Conservation (phyloP, 257 asterid genomes). For the Nyctanthes arbortristis region DNA sequence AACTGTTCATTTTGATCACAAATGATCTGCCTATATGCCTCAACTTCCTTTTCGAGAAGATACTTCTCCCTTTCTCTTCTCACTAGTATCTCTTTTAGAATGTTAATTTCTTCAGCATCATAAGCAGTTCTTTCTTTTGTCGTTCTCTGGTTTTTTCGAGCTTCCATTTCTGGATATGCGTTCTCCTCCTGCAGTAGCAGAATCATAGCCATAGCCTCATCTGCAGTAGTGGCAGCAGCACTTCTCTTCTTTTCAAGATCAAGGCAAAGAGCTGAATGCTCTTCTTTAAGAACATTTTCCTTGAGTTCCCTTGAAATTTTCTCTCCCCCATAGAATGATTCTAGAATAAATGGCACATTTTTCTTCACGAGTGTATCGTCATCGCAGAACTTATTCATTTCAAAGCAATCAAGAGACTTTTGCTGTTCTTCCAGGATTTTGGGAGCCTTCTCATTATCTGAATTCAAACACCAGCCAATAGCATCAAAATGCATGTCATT, state of each 20-base stretch:
- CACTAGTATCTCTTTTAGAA: conserved; percentile 72
- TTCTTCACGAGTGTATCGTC: conserved; percentile 35
- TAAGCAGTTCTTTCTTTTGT: conserved; percentile 78
- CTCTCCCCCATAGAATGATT: conserved; percentile 39
- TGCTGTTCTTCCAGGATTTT: conserved; percentile 30
- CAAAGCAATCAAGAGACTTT: conserved; percentile 28
- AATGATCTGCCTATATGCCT: conserved; percentile 50
- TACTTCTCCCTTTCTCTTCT: conserved; percentile 76
- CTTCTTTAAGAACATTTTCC: conserved; percentile 63
- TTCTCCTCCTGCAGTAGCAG: conserved; percentile 85
- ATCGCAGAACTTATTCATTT: conserved; percentile 24
- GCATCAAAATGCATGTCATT: not conserved
- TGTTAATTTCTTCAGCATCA: conserved; percentile 83
- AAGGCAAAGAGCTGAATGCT: conserved; percentile 48
- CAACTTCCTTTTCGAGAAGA: conserved; percentile 75
- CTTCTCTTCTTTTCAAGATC: conserved; percentile 94
- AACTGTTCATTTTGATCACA: conserved; percentile 37
- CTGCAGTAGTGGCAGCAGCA: conserved; percentile 92
- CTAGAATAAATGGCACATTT: conserved; percentile 24
- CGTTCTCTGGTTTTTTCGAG: conserved; percentile 77
- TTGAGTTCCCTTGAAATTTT: conserved; percentile 36
- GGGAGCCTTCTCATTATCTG: conserved; percentile 42
- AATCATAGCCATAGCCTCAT: conserved; percentile 98
- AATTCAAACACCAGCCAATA: not conserved
- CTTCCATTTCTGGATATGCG: conserved; percentile 79